Evolutionary conservation across 1,284 basidiomycete species (phyloP).

Genomic region (Rhodotorula sp.): DNA sequence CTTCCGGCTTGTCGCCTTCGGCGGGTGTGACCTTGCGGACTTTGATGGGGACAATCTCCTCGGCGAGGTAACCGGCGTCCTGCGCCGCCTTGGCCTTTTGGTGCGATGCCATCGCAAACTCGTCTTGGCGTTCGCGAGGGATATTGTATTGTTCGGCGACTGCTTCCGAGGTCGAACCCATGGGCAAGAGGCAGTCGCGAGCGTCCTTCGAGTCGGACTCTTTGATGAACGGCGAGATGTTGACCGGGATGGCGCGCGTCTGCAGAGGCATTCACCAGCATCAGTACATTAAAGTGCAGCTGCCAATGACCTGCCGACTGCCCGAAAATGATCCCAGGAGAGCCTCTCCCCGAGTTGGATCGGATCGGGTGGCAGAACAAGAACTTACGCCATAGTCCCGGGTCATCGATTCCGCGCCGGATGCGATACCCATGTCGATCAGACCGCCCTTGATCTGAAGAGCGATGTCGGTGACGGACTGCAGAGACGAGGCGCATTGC

Average conservation of each 20-base stretch:
- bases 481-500: slow-evolving; percentile 50
- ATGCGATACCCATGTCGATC: slow-evolving; percentile 82
- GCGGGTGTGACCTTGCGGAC: slow-evolving; percentile 48
- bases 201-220: slow-evolving; percentile 45
- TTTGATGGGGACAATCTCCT: slow-evolving; percentile 52
- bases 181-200: slow-evolving; percentile 49
- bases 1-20: slow-evolving; percentile 37
- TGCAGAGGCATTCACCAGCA: neutral
- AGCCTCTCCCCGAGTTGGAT: too few species aligned
- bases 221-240: slow-evolving; percentile 47
- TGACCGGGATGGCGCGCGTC: slow-evolving; percentile 48
- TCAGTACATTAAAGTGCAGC: too few species aligned
- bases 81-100: slow-evolving; percentile 50
- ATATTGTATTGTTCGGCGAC: slow-evolving; percentile 52
- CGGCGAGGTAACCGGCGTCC: slow-evolving; percentile 51
- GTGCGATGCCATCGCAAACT: slow-evolving; percentile 51
- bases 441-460: slow-evolving; percentile 60
- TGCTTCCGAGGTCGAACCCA: slow-evolving; percentile 53
- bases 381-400: slow-evolving; percentile 38
- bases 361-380: neutral
- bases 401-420: slow-evolving; percentile 41
- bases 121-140: slow-evolving; percentile 50
- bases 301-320: too few species aligned
- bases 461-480: slow-evolving; percentile 50
- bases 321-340: too few species aligned